These are phyloP conservation scores for Gleditsia sinensis DNA, from an alignment of 306 rosid genomes.

Conservation along the genomic window DNA sequence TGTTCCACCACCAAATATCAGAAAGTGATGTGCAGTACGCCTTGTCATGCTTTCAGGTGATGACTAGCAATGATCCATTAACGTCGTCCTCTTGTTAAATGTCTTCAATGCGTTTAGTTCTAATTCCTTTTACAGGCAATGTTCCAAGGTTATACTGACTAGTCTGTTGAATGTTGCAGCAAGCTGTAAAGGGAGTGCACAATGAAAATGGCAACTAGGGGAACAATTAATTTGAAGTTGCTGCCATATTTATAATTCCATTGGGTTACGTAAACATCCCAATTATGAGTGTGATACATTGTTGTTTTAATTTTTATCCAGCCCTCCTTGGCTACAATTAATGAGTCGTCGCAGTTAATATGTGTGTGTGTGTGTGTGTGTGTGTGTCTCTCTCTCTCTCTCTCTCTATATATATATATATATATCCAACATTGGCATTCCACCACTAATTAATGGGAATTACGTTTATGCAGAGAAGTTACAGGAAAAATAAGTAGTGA, in stretches of 20 bases:
- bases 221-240: conserved; percentile 28
- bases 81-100: too few relatives aligned
- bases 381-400: too few relatives aligned
- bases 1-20: conserved; percentile 86
- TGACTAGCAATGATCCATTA: too few relatives aligned
- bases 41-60: conserved; percentile 85
- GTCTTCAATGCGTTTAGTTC: background rate
- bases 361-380: too few relatives aligned
- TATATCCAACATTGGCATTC: too few relatives aligned
- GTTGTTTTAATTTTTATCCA: background rate
- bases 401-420: too few relatives aligned
- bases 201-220: conserved; percentile 56
- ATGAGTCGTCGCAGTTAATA: too few relatives aligned
- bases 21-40: conserved; percentile 69
- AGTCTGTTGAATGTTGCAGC: conserved; percentile 48
- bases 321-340: background rate
- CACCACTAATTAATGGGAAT: too few relatives aligned
- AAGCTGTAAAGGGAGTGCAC: conserved; percentile 49
- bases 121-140: background rate
- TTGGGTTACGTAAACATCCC: background rate
- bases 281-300: background rate
- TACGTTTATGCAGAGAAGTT: background rate
- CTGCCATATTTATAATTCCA: conserved; percentile 3
- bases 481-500: background rate
- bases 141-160: background rate